Evolutionary conservation across 2,329 filamentous ascomycete species (phyloP).

Genomic region (Fusarium camptoceras): DNA sequence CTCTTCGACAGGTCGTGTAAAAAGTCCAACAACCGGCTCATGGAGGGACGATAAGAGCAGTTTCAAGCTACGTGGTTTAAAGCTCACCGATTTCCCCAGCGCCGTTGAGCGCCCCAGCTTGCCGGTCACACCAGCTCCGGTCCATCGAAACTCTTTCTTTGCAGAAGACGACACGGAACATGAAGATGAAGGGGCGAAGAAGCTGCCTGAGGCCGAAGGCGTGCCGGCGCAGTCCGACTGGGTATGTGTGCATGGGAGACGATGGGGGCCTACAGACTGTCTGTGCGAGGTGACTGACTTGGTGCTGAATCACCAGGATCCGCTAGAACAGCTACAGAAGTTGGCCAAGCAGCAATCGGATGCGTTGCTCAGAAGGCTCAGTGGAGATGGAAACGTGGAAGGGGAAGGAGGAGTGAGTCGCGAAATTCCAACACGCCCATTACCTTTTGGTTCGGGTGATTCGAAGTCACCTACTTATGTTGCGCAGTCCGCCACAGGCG

Average conservation of each 20-base stretch:
- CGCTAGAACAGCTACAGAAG: constrained; percentile 75
- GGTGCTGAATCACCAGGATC: constrained; percentile 70
- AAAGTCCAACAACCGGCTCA: constrained; percentile 30
- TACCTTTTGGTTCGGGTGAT: constrained; percentile 66
- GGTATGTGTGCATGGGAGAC: constrained; percentile 79
- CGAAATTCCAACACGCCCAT: constrained; percentile 61
- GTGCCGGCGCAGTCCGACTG: constrained; percentile 91
- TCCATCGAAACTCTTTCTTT: constrained; percentile 77
- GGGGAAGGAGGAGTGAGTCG: constrained; percentile 49
- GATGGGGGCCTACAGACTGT: constrained; percentile 64
- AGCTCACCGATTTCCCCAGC: constrained; percentile 87
- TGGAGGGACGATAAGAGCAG: constrained; percentile 25
- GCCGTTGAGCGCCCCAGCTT: constrained; percentile 86
- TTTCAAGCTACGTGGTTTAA: constrained; percentile 59
- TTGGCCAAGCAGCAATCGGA: constrained; percentile 75
- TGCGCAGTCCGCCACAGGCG: constrained; percentile 44
- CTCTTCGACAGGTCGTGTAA: constrained; percentile 30
- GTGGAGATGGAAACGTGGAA: constrained; percentile 48
- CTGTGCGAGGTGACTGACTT: constrained; percentile 68
- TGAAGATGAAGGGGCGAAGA: constrained; percentile 64
- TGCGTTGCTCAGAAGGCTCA: constrained; percentile 67
- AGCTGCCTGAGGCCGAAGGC: constrained; percentile 80
- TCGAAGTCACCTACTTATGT: constrained; percentile 46
- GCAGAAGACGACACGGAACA: constrained; percentile 58
- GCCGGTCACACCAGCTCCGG: constrained; percentile 88